Evolutionary conservation across 2,329 filamentous ascomycete genomes (phyloP).

Genomic region (Madurella fahalii): DNA sequence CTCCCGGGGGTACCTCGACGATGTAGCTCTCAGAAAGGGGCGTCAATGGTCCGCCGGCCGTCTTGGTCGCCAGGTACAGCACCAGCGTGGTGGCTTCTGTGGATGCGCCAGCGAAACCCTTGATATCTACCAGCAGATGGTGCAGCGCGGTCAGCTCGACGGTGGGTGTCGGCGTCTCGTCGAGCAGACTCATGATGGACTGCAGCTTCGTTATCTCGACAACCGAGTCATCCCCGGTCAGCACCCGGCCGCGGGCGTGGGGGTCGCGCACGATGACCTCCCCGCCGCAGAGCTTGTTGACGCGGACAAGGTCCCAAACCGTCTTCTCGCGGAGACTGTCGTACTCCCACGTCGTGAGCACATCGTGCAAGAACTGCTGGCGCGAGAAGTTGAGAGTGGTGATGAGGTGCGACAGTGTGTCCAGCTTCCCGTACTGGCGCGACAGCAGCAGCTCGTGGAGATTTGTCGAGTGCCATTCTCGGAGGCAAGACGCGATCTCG

Average conservation of each 20-base stretch:
- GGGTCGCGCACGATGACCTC: constrained; percentile 95
- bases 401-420: constrained; percentile 76
- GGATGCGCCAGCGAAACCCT: constrained; percentile 71
- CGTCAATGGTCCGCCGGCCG: constrained; percentile 56
- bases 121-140: constrained; percentile 79
- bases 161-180: constrained; percentile 68
- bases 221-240: constrained; percentile 90
- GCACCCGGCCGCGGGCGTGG: constrained; percentile 71
- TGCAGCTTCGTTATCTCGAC: constrained; percentile 88
- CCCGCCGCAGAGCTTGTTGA: constrained; percentile 89
- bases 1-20: constrained; percentile 71
- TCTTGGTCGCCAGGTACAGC: constrained; percentile 72
- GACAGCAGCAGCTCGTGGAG: constrained; percentile 85
- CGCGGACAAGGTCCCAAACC: constrained; percentile 90
- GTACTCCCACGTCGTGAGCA: constrained; percentile 83
- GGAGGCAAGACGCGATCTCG: constrained; percentile 92
- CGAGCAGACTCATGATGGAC: constrained; percentile 90
- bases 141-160: constrained; percentile 70
- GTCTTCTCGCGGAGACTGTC: constrained; percentile 77
- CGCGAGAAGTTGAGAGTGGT: constrained; percentile 78
- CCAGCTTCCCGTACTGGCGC: constrained; percentile 74
- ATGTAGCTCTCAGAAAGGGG: constrained; percentile 80
- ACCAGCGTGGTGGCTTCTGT: constrained; percentile 72
- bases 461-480: constrained; percentile 98
- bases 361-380: constrained; percentile 88